Evolutionary conservation across 495 filamentous ascomycete species (phyloP).

Genomic region (Penicillium cataractarum): DNA sequence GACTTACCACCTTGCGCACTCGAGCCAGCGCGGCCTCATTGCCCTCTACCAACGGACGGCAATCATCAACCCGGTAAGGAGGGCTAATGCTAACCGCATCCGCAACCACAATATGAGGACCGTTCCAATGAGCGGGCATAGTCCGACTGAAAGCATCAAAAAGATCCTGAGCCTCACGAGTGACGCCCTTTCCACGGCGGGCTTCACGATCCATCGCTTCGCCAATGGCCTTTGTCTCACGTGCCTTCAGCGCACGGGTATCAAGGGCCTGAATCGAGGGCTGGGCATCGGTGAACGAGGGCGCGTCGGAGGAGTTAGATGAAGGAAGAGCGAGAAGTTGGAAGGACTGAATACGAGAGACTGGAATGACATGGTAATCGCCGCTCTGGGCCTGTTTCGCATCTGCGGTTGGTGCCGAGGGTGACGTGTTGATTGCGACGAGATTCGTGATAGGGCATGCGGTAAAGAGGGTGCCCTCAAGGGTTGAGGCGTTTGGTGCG

Average conservation of each 20-base stretch:
- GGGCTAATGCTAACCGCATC: constrained; percentile 64
- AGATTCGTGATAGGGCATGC: constrained; percentile 67
- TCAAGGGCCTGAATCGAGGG: constrained; percentile 53
- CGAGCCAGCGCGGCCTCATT: constrained; percentile 55
- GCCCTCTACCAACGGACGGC: constrained; percentile 52
- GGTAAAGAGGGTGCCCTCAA: constrained; percentile 70
- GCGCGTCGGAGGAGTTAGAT: constrained; percentile 45
- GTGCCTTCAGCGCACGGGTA: constrained; percentile 52
- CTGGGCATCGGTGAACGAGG: constrained; percentile 47
- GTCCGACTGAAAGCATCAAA: constrained; percentile 67
- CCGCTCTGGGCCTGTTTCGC: constrained; percentile 47
- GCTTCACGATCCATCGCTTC: constrained; percentile 58
- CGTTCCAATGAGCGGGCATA: constrained; percentile 68
- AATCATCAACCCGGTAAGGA: constrained; percentile 65
- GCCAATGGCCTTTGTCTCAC: constrained; percentile 57
- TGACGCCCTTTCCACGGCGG: constrained; percentile 63
- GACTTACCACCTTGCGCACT: constrained; percentile 68
- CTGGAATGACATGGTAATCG: constrained; percentile 66
- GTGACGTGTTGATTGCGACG: constrained; percentile 60
- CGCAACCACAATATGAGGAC: constrained; percentile 63
- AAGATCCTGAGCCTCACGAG: constrained; percentile 67
- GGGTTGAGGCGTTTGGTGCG: constrained; percentile 48
- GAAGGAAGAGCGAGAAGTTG: constrained; percentile 61
- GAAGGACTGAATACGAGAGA: constrained; percentile 65
- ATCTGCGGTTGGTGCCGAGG: constrained; percentile 38